Conservation (phyloP, 208 protist genomes). For the Leishmania amazonensis region DNA sequence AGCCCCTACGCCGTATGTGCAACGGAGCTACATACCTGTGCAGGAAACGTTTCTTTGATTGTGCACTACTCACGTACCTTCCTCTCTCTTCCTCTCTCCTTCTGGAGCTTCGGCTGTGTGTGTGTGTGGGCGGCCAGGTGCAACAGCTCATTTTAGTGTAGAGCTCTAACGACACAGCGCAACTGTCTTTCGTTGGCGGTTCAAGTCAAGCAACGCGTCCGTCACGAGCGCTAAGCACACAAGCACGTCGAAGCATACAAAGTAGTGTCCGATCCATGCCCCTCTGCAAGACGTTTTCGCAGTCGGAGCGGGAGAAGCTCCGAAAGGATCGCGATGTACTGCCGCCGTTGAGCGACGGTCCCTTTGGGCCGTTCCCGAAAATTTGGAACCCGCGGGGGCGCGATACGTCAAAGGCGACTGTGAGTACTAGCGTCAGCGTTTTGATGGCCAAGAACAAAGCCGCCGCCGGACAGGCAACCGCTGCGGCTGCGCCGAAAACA, state of each 20-base stretch:
- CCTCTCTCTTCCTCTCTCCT: background rate
- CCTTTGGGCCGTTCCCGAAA: slow-evolving; percentile 84
- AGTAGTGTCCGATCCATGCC: slow-evolving; percentile 7
- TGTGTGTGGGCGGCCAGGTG: background rate
- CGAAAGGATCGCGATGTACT: slow-evolving; percentile 68
- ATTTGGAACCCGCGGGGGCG: slow-evolving; percentile 26
- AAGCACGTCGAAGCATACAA: background rate
- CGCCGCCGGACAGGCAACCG: background rate
- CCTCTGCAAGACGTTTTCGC: slow-evolving; percentile 53
- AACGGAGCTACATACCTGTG: background rate
- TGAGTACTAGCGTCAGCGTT: slow-evolving; percentile 20
- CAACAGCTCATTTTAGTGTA: background rate
- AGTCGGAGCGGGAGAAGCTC: slow-evolving; percentile 58
- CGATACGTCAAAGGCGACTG: slow-evolving; percentile 43
- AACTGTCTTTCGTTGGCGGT: background rate
- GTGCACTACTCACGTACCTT: background rate
- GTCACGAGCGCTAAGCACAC: background rate
- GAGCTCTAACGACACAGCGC: background rate
- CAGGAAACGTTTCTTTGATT: background rate
- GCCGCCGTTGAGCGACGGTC: slow-evolving; percentile 80
- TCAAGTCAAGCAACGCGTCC: background rate
- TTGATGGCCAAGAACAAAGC: slow-evolving; percentile 31
- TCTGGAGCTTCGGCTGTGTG: background rate
- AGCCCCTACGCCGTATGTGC: no score
- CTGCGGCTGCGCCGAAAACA: slow-evolving; percentile 14